Evolutionary conservation across 2,329 filamentous ascomycete species (phyloP).

Genomic region (Madurella mycetomatis): DNA sequence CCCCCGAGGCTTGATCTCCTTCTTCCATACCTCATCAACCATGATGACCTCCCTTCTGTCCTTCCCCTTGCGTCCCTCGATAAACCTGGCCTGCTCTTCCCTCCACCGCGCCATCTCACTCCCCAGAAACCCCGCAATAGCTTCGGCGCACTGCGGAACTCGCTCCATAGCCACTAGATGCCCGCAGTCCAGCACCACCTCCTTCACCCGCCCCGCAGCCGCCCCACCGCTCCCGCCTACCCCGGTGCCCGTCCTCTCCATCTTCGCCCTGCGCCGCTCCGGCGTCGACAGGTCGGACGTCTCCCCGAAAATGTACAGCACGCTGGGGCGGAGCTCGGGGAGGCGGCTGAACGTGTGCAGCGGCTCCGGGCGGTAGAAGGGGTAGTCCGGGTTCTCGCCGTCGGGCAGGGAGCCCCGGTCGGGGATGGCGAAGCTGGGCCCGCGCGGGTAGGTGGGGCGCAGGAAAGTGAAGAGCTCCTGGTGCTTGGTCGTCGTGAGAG

Average conservation of each 20-base stretch:
- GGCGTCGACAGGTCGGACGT: constrained; percentile 52
- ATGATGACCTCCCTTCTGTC: constrained; percentile 54
- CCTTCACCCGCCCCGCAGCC: constrained; percentile 61
- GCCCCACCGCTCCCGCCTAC: constrained; percentile 64
- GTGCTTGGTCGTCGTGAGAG: constrained; percentile 76
- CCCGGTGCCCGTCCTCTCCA: constrained; percentile 60
- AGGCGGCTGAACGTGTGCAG: constrained; percentile 53
- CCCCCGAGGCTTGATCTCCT: constrained; percentile 12
- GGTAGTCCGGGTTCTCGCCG: constrained; percentile 39
- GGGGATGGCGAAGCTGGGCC: constrained; percentile 31
- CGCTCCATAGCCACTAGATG: constrained; percentile 84
- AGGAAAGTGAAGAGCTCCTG: constrained; percentile 81
- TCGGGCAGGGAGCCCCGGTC: constrained; percentile 43
- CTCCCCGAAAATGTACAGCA: constrained; percentile 66
- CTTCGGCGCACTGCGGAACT: constrained; percentile 60
- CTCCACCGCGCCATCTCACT: constrained; percentile 55
- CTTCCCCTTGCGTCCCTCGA: constrained; percentile 44
- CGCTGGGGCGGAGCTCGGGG: constrained; percentile 56
- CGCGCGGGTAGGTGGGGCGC: constrained; percentile 47
- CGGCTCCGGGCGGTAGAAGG: constrained; percentile 66
- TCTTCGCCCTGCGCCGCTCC: constrained; percentile 51
- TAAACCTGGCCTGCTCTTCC: constrained; percentile 52
- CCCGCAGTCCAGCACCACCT: constrained; percentile 62
- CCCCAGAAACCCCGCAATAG: constrained; percentile 53
- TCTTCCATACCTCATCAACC: constrained; percentile 45